Evolutionary conservation across 2,329 filamentous ascomycete genomes (phyloP).

Genomic region (Xylaria sp.): DNA sequence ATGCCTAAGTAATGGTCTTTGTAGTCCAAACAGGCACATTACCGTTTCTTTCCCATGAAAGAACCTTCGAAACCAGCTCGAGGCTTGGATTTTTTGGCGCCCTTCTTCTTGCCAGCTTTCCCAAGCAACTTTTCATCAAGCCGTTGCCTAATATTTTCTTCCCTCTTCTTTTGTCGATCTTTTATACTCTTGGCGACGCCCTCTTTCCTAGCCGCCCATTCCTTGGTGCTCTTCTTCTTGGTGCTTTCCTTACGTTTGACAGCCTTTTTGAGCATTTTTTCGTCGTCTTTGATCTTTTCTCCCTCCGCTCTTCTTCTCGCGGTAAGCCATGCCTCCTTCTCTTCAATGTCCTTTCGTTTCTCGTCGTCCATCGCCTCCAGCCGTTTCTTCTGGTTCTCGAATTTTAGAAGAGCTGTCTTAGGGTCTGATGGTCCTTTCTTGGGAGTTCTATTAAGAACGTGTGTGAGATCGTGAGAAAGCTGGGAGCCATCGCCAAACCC

Average conservation of each 20-base stretch:
- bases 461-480: conserved; percentile 71
- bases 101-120: conserved; percentile 62
- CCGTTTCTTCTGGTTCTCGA: conserved; percentile 84
- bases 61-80: conserved; percentile 70
- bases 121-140: conserved; percentile 72
- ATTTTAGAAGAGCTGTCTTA: conserved; percentile 80
- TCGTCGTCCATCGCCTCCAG: conserved; percentile 75
- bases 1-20: neutral
- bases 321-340: conserved; percentile 94
- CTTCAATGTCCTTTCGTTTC: conserved; percentile 84
- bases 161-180: conserved; percentile 80
- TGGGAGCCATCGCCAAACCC: conserved; percentile 85
- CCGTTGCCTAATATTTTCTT: conserved; percentile 76
- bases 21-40: conserved; percentile 11
- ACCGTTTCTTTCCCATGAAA: conserved; percentile 60
- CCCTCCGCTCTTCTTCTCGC: conserved; percentile 89
- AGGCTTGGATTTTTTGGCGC: conserved; percentile 50
- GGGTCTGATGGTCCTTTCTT: conserved; percentile 84
- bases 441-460: conserved; percentile 69
- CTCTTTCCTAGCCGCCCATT: conserved; percentile 77
- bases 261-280: conserved; percentile 86
- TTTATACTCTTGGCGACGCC: conserved; percentile 78
- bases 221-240: conserved; percentile 90
- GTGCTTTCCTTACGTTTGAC: conserved; percentile 88
- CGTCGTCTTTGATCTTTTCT: conserved; percentile 86